Evolutionary conservation across 176 grass and related monocot species (phyloP), one percentile per base, ranked within the genome.

Genomic region (Hordeum marinum): DNA sequence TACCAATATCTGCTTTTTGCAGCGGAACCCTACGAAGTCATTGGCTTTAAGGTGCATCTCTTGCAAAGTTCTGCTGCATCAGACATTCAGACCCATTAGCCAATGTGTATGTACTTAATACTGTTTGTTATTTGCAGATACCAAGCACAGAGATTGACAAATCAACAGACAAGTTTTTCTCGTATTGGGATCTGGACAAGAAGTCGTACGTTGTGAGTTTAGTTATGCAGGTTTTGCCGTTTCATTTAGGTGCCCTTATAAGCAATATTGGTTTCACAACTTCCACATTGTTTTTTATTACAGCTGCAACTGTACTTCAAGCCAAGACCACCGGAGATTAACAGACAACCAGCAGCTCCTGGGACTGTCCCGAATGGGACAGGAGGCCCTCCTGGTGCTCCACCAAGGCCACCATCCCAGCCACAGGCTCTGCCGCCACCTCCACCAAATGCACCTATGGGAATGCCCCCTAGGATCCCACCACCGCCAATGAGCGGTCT

Each of bases 231-330:
- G 66, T 46, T 65, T 75, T 70, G 15, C 72, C 18, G 8, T 82
- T 27, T 32, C 7, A 59, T 79, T 66, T 65, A 46, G 36, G 27
- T 84, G 5, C 26, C 61, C 68, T 75, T 77, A 8, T 50, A 69
- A 39, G 41, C 72, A 83, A 42, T 72, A 40, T 59, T 48, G 36
- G 7, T 76, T 41, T 76, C 8, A 59, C 25, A 76, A 31, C 35
- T 29, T 64, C 36, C 31, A 54, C 21, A 32, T 6, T 89, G 20
- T n/a, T 75, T 54, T 63, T 84, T 17, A 7, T 46, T 71, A 91
- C 91, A 99, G 93, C 81, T 96, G 70, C 96, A 96, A 40, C 78
- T 96, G 34, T 96, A 99, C 79, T 96, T 99, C 90, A 99, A 99
- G 76, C 20, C 86, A 77, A 96, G 94, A 81, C 90, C 86, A 0